A percentile compares a stretch with the other conserved stretches of the same genome.
Conservation (phyloP, 2,329 filamentous ascomycete genomes). For the Sporothrix variecibatus region DNA sequence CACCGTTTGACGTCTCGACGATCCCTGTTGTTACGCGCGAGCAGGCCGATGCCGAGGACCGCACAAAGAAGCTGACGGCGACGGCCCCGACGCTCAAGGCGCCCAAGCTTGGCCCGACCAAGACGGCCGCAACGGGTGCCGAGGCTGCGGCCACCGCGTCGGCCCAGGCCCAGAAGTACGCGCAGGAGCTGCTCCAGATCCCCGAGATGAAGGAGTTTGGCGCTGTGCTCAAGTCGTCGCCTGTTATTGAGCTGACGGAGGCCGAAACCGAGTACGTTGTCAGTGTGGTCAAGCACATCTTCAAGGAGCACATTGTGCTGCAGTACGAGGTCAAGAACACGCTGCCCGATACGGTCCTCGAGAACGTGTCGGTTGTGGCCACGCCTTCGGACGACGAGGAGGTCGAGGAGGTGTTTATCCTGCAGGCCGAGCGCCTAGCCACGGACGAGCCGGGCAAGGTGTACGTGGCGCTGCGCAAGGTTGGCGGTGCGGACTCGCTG, state of each 20-base stretch:
- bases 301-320: slow-evolving; percentile 93
- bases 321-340: slow-evolving; percentile 99
- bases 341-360: slow-evolving; percentile 82
- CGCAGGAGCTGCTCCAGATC: slow-evolving; percentile 82
- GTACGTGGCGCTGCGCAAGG: slow-evolving; percentile 91
- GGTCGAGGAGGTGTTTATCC: slow-evolving; percentile 88
- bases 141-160: slow-evolving; percentile 76
- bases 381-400: slow-evolving; percentile 80
- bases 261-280: slow-evolving; percentile 98
- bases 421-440: slow-evolving; percentile 78
- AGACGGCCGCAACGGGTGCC: slow-evolving; percentile 64
- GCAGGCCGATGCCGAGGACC: slow-evolving; percentile 92
- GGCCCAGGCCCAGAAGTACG: slow-evolving; percentile 83
- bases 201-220: slow-evolving; percentile 92
- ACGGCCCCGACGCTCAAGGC: slow-evolving; percentile 93
- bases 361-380: slow-evolving; percentile 82
- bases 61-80: slow-evolving; percentile 94
- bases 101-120: slow-evolving; percentile 76
- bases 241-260: slow-evolving; percentile 86
- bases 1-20: slow-evolving; percentile 85
- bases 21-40: slow-evolving; percentile 94
- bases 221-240: slow-evolving; percentile 85
- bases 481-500: slow-evolving; percentile 73
- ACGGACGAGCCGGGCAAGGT: slow-evolving; percentile 89
- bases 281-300: slow-evolving; percentile 90